Evolutionary conservation across 257 asterid genomes (phyloP).

Genomic region (Nicotiana tabacum): DNA sequence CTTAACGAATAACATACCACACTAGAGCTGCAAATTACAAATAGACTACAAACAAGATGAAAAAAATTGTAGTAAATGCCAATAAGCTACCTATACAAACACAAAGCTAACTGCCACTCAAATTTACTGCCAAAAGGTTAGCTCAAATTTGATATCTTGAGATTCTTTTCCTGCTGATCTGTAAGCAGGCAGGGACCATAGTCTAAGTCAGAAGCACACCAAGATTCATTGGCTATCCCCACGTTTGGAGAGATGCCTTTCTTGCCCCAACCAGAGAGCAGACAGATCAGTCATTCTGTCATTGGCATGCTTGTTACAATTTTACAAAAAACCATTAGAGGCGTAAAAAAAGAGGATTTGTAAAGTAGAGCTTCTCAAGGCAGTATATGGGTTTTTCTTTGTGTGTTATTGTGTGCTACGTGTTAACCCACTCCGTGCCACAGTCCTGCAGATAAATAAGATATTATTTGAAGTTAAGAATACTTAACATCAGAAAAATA

Average conservation of each 20-base stretch:
- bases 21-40: slow-evolving; percentile 77
- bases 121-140: slow-evolving; percentile 54
- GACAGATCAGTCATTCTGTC: slow-evolving; percentile 1
- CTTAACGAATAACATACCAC: slow-evolving; percentile 63
- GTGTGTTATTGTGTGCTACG: slow-evolving; percentile 69
- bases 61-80: slow-evolving; percentile 32
- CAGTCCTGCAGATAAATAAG: slow-evolving; percentile 46
- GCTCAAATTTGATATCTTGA: slow-evolving; percentile 59
- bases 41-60: slow-evolving; percentile 58
- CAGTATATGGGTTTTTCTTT: slow-evolving; percentile 15
- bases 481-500: no score
- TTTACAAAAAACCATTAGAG: slow-evolving; percentile 45
- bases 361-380: slow-evolving; percentile 25
- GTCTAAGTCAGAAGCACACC: slow-evolving; percentile 82
- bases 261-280: slow-evolving; percentile 44
- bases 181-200: slow-evolving; percentile 41
- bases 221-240: slow-evolving; percentile 18
- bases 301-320: slow-evolving; percentile 65
- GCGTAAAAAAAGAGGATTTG: slow-evolving; percentile 30
- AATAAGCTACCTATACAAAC: slow-evolving; percentile 76
- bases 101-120: slow-evolving; percentile 46
- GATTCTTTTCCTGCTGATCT: slow-evolving; percentile 33
- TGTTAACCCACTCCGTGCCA: slow-evolving; percentile 60
- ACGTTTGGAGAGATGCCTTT: slow-evolving; percentile 15
- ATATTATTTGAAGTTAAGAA: neutral